A percentile compares a stretch with the other conserved stretches of the same genome.
phyloP scores from a whole-genome alignment of 2,329 filamentous ascomycete species.

The Epichloe baconii region DNA sequence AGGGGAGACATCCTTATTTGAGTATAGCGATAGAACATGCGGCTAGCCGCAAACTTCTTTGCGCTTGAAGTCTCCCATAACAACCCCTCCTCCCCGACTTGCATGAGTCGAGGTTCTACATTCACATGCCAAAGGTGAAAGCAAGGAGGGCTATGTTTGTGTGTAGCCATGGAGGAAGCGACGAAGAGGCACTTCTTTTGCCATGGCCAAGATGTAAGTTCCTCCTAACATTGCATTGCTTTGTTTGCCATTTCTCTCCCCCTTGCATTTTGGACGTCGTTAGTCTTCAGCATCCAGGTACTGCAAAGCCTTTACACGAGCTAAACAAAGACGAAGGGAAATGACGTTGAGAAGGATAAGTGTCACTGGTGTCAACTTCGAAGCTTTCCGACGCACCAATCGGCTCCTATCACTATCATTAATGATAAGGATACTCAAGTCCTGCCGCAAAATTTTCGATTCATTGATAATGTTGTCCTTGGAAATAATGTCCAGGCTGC shows the following conservation, averaged over 20 bases:
- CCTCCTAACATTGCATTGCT: neutral
- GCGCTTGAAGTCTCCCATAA: too few relatives aligned
- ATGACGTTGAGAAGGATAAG: slow-evolving; percentile 24
- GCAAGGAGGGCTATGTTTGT: neutral
- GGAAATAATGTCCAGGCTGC: slow-evolving; percentile 45
- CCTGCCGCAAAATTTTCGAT: slow-evolving; percentile 53
- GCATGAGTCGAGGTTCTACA: neutral
- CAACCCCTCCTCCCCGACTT: too few relatives aligned
- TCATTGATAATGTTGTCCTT: slow-evolving; percentile 51
- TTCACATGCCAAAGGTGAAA: neutral
- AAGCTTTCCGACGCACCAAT: slow-evolving; percentile 33
- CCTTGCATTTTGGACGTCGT: neutral
- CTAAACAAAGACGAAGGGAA: slow-evolving; percentile 14
- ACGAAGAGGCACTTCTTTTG: slow-evolving; percentile 36
- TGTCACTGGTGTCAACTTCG: slow-evolving; percentile 53
- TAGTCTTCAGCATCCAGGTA: neutral
- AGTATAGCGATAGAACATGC: too few relatives aligned
- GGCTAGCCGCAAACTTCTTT: too few relatives aligned
- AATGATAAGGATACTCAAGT: slow-evolving; percentile 46
- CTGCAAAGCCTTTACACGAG: neutral
- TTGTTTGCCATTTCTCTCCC: neutral
- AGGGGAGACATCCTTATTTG: too few relatives aligned
- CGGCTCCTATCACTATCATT: slow-evolving; percentile 45
- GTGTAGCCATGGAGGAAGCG: slow-evolving; percentile 30
- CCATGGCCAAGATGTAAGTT: slow-evolving; percentile 26